Evolutionary conservation across 2,329 filamentous ascomycete species (phyloP).

Genomic region (Fusarium continuum): DNA sequence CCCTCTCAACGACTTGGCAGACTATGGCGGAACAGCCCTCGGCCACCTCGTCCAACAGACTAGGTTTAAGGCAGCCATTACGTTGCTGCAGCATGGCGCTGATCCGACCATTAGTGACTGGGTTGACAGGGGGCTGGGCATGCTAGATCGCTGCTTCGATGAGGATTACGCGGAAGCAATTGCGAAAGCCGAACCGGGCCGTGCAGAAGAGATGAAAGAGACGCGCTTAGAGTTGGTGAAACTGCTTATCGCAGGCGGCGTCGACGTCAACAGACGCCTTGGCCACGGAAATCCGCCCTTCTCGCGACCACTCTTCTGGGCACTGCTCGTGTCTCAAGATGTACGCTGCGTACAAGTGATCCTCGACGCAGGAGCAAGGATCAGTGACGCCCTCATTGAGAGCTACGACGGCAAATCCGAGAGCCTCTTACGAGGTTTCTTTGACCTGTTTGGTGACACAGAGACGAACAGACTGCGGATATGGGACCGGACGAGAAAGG

Average conservation of each 20-base stretch:
- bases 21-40: not conserved
- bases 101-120: not conserved
- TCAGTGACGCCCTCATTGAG: not conserved
- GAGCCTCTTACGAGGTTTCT: not conserved
- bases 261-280: not conserved
- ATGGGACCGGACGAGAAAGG: not conserved
- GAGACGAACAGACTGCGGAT: rapidly evolving
- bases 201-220: not conserved
- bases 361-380: not conserved
- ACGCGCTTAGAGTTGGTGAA: not conserved
- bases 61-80: not conserved
- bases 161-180: rapidly evolving
- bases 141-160: not conserved
- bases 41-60: not conserved
- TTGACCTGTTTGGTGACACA: not conserved
- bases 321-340: not conserved
- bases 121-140: not conserved
- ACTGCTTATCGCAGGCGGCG: not conserved
- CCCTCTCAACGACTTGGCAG: not conserved
- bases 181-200: too few species aligned
- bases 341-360: not conserved
- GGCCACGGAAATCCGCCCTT: rapidly evolving
- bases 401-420: rapidly evolving
- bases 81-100: not conserved
- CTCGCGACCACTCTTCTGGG: not conserved